Conservation (phyloP, 2,329 filamentous ascomycete genomes). For the Madurella fahalii region DNA sequence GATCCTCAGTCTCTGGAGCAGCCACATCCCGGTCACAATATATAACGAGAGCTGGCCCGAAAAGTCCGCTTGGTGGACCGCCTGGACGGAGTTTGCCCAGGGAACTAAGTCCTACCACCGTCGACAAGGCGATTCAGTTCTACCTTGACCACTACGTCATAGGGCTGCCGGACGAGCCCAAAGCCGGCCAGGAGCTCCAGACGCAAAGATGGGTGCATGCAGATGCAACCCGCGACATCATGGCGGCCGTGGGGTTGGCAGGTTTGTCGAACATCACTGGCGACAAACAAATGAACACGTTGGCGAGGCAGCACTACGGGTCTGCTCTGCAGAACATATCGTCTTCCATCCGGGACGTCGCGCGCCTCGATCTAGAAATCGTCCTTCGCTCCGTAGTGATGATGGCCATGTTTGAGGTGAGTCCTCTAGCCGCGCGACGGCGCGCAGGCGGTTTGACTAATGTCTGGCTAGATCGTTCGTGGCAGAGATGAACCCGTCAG, state of each 20-base stretch:
- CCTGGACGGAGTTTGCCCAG: conserved; percentile 21
- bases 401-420: conserved; percentile 59
- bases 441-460: not conserved
- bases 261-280: conserved; percentile 52
- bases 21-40: conserved; percentile 9
- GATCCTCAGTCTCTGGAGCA: conserved; percentile 3
- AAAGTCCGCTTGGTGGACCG: not conserved
- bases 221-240: conserved; percentile 43
- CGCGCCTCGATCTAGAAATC: conserved; percentile 37
- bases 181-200: conserved; percentile 35
- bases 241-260: conserved; percentile 55
- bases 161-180: conserved; percentile 48
- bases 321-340: conserved; percentile 47
- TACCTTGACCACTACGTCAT: conserved; percentile 50
- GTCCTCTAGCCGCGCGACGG: not conserved
- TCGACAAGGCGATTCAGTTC: conserved; percentile 48
- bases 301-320: conserved; percentile 51
- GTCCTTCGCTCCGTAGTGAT: conserved; percentile 52
- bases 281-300: conserved; percentile 41
- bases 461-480: conserved; percentile 39
- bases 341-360: conserved; percentile 36
- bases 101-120: conserved; percentile 39
- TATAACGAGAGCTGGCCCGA: not conserved
- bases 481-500: conserved; percentile 44
- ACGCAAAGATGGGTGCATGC: conserved; percentile 36